Evolutionary conservation across 2,329 filamentous ascomycete species (phyloP), one percentile per base, ranked within the genome.

Genomic region (Akanthomyces muscarius): DNA sequence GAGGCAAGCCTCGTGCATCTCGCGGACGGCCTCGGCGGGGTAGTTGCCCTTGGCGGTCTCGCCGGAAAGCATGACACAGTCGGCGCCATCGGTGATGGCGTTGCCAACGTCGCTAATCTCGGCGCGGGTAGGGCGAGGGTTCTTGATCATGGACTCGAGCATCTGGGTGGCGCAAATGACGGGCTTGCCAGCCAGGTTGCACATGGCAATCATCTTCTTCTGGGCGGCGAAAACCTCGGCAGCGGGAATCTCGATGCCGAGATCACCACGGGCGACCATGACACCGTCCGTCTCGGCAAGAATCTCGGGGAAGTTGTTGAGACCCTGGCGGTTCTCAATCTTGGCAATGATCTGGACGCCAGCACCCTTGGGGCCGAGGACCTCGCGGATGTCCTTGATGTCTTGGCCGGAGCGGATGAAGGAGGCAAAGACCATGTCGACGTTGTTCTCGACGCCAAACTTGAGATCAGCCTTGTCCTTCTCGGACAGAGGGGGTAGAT

Each of bases 141-240:
- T 99, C 86, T 97, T 97, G 79, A 97, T 99, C 95, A 99, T 99
- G 68, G 92, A 97, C 86, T 99, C 95, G 70, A 99, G 87, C 95
- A 99, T 99, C 84, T 99, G 95, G 47, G 95, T 99, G 65, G 95
- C 95, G 80, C 94, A 98, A 77, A 99, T 97, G 77, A 94, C 93
- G 70, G 95, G 95, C 86, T 99, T 99, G 80, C 95, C 95, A 70
- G 92, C 93, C 75, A 97, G 88, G 85, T 99, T 99, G 88, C 95
- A 99, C 89, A 98, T 98, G 80, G 95, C 93, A 79, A 99, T 99
- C 86, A 99, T 93, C 91, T 99, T 99, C 90, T 99, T 99, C 85
- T 99, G 95, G 63, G 95, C 95, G 70, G 96, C 92, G 80, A 99
- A 99, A 69, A 99, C 95, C 85, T 99, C 95, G 68, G 94, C 92